Evolutionary conservation across 208 protist genomes (phyloP).

Genomic region (Leishmania martiniquensis): DNA sequence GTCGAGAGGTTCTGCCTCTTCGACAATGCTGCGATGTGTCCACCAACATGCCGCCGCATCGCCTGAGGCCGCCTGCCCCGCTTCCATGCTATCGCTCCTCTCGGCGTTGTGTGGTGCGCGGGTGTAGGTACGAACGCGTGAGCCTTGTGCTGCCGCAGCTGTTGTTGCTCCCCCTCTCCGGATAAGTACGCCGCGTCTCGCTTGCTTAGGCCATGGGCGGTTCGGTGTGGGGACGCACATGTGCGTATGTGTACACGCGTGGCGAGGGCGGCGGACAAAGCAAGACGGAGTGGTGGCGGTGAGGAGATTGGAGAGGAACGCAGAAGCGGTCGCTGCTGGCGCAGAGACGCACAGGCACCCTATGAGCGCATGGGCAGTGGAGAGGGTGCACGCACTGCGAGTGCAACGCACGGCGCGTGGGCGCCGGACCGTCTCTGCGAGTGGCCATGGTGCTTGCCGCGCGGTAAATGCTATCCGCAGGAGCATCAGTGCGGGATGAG

Average conservation of each 20-base stretch:
- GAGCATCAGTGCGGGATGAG: no score
- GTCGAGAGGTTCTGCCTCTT: conserved; percentile 45
- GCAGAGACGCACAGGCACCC: neutral
- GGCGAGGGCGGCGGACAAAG: neutral
- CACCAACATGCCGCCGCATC: conserved; percentile 45
- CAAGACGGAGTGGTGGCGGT: neutral
- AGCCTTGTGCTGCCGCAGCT: neutral
- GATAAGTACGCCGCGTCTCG: neutral
- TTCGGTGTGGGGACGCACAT: neutral
- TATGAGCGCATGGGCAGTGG: no score
- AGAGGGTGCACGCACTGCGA: no score
- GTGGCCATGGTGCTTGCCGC: no score
- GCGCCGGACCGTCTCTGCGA: no score
- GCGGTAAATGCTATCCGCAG: no score
- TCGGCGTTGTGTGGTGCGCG: neutral
- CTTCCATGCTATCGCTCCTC: neutral
- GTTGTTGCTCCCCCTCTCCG: neutral
- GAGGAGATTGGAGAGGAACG: neutral
- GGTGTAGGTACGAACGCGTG: neutral
- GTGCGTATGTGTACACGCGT: conserved; percentile 13
- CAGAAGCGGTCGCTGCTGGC: neutral
- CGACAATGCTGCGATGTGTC: conserved; percentile 50
- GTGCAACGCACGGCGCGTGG: no score
- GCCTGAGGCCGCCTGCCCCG: neutral
- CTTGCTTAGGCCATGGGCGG: neutral